phyloP scores from a whole-genome alignment of 441 rosid species.

The Pelargonium cotyledonis region DNA sequence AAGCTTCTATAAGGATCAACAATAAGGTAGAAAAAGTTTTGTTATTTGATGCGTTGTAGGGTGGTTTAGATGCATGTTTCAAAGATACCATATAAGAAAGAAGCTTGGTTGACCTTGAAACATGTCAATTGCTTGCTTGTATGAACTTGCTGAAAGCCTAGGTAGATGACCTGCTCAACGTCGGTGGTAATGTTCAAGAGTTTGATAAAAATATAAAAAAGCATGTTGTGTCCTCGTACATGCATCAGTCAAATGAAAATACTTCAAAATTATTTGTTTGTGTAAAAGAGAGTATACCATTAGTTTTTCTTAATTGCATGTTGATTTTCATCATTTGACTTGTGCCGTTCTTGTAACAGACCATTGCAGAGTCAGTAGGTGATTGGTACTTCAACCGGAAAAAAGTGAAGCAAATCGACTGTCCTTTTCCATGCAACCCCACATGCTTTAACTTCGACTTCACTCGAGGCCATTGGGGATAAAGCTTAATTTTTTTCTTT shows the following conservation, averaged over 20 bases:
- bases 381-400: constrained; percentile 76
- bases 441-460: constrained; percentile 69
- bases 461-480: constrained; percentile 19
- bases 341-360: constrained; percentile 37
- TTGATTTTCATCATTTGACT: background rate
- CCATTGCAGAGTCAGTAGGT: constrained; percentile 77
- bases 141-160: background rate
- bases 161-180: background rate
- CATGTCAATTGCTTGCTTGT: background rate
- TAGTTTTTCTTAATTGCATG: constrained; percentile 11
- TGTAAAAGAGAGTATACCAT: background rate
- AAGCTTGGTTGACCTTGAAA: constrained; percentile 6
- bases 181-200: background rate
- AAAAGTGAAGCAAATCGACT: constrained; percentile 58
- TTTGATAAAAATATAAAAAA: background rate
- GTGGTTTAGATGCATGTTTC: constrained; percentile 12
- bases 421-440: constrained; percentile 90
- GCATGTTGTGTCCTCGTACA: background rate
- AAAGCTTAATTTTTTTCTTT: constrained; percentile 7
- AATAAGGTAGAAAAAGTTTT: constrained; percentile 40
- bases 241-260: background rate
- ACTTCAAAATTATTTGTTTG: background rate
- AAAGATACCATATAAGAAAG: background rate
- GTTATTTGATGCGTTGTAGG: background rate
- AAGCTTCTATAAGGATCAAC: constrained; percentile 55